Base-by-base conservation (phyloP, 495 filamentous ascomycete species). In the Aspergillus egyptiacus region DNA sequence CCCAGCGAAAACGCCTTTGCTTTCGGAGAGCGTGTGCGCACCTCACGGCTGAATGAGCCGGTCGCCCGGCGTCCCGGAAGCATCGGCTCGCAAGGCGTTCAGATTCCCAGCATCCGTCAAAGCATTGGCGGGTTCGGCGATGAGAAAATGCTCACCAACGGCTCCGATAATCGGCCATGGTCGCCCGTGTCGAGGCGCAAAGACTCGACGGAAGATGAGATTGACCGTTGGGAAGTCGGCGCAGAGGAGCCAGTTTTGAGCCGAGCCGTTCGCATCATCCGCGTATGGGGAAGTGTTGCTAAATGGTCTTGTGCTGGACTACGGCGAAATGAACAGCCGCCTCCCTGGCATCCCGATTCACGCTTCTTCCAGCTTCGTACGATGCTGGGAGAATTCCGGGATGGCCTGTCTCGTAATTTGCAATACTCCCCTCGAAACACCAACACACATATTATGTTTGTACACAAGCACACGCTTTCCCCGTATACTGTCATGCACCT, bases 401-500 rank as follows among this genome's bases (percentile, higher is more conserved):
- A 74, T 14, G 72, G 76, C 1, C 76, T 93, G 14, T 87, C 87
- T 0, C 71, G 75, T 20, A 83, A 83, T 37, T 76, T 89, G 38
- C 80, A 79, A 6, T 86, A 89, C 59, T 89, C 81, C 0, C 65
- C 76, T 13, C 76, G 77, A 32, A 95, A 90, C 62, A 85, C 85
- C n/a, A 82, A 86, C 55, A 86, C 82, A 13, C 86, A 93, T 58
- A 85, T 89, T 60, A 84, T 82, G 51, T 81, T n/a, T n/a, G n/a
- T n/a, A n/a, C n/a, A 84, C 55, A 82, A 82, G 53, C 67, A 67
- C 47, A 86, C 80, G 2, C 80, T 86, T 13, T 84, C 85, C 27
- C 73, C 81, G 2, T 95, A 87, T 55, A 83, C 84, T 4, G 73
- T 89, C 17, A 74, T 93, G 64, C 89, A 95, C 57, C 82, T 86